These are phyloP conservation scores for Neophaeococcomyces aloes DNA, from an alignment of 2,329 filamentous ascomycete genomes.

Conservation along the genomic window DNA sequence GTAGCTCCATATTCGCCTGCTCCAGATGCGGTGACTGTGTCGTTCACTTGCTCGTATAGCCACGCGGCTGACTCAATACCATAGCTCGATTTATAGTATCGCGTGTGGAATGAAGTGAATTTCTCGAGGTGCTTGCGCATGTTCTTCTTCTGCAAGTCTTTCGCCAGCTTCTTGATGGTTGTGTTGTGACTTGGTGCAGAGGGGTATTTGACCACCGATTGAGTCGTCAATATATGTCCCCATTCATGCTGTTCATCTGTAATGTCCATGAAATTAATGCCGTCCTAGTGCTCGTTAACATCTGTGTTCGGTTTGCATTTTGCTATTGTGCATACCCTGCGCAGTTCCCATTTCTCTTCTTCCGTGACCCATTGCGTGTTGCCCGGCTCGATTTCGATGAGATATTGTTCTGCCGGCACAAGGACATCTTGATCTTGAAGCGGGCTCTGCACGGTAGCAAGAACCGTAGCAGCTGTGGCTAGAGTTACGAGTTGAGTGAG, in stretches of 20 bases:
- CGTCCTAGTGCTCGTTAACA: slow-evolving; percentile 45
- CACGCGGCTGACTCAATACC: slow-evolving; percentile 79
- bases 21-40: slow-evolving; percentile 60
- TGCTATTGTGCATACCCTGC: slow-evolving; percentile 50
- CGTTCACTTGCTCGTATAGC: slow-evolving; percentile 65
- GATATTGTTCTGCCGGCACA: slow-evolving; percentile 44
- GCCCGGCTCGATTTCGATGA: slow-evolving; percentile 77
- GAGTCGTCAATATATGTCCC: slow-evolving; percentile 26
- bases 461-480: slow-evolving; percentile 26
- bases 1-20: slow-evolving; percentile 56
- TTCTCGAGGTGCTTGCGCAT: slow-evolving; percentile 70
- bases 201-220: slow-evolving; percentile 50
- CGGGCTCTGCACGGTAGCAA: slow-evolving; percentile 11
- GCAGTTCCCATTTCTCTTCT: slow-evolving; percentile 87
- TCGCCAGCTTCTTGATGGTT: slow-evolving; percentile 56
- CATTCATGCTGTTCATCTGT: slow-evolving; percentile 63
- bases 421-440: slow-evolving; percentile 5
- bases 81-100: slow-evolving; percentile 49
- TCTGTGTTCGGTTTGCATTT: not conserved
- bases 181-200: slow-evolving; percentile 54
- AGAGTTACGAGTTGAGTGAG: slow-evolving; percentile 26
- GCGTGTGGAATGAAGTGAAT: slow-evolving; percentile 49
- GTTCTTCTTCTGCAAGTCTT: slow-evolving; percentile 60
- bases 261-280: slow-evolving; percentile 88
- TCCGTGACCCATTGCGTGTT: slow-evolving; percentile 81